phyloP scores from a whole-genome alignment of 2,329 filamentous ascomycete genomes.

The Trichothecium roseum region DNA sequence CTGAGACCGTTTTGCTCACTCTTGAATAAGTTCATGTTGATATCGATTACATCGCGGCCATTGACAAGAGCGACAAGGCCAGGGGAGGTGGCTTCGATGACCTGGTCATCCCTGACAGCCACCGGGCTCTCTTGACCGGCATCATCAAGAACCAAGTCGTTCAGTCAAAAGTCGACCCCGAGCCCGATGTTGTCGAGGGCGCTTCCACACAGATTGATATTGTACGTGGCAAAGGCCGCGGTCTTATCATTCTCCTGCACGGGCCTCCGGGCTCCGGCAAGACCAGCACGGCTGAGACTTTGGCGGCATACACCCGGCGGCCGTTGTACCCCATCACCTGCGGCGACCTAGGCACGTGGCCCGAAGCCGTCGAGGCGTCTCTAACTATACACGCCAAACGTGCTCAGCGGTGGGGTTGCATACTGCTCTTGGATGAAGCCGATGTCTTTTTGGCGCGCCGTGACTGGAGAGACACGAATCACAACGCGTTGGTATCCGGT shows the following conservation, averaged over 20 bases:
- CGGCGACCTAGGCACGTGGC: conserved; percentile 8
- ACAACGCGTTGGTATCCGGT: conserved; percentile 9
- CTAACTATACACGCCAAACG: conserved; percentile 5
- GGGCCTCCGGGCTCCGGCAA: conserved; percentile 39
- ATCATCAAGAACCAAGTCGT: neutral
- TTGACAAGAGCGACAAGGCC: neutral
- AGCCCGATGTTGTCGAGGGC: neutral
- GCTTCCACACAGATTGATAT: conserved; percentile 22
- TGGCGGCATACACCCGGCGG: conserved; percentile 3
- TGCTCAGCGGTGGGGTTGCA: conserved; percentile 8
- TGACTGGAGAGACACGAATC: conserved; percentile 1
- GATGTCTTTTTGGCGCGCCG: conserved; percentile 8
- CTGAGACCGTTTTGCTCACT: neutral
- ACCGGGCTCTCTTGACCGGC: neutral
- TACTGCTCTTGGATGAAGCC: conserved; percentile 10
- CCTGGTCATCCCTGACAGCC: neutral
- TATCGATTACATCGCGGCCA: neutral
- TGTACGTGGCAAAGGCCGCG: conserved; percentile 40
- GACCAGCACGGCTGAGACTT: conserved; percentile 30
- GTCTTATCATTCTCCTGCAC: conserved; percentile 36
- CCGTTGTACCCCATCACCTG: conserved; percentile 9
- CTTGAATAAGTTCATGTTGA: neutral
- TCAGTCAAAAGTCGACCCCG: neutral
- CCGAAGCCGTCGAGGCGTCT: conserved; percentile 5
- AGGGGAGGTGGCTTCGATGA: neutral